These are phyloP conservation scores for Colletotrichum chrysophilum DNA, from an alignment of 2,329 filamentous ascomycete species.

Conservation along the genomic window DNA sequence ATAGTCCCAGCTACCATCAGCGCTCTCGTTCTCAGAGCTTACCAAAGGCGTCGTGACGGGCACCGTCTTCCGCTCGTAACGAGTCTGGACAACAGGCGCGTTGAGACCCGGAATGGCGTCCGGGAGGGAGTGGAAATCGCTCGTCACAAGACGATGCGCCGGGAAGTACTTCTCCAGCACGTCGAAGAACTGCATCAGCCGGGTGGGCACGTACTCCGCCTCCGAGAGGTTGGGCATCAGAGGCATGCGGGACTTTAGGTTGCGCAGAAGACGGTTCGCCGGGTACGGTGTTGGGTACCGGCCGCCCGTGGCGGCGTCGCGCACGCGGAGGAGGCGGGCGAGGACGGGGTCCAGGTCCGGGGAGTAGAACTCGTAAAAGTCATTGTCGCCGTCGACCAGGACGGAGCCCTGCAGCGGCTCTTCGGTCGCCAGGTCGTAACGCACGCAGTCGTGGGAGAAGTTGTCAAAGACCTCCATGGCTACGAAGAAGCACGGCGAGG, in stretches of 20 bases:
- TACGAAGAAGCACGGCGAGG: constrained; percentile 94
- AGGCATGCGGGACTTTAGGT: constrained; percentile 68
- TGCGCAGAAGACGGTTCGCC: constrained; percentile 59
- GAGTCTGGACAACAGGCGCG: constrained; percentile 93
- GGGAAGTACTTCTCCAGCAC: constrained; percentile 89
- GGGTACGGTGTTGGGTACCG: constrained; percentile 68
- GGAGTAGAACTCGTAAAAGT: constrained; percentile 95
- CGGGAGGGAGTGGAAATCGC: constrained; percentile 88
- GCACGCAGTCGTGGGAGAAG: constrained; percentile 92
- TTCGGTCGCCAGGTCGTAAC: constrained; percentile 84
- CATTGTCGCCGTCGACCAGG: constrained; percentile 81
- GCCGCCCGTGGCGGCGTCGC: constrained; percentile 74
- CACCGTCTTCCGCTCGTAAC: constrained; percentile 85
- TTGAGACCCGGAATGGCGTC: constrained; percentile 86
- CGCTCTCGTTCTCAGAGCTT: constrained; percentile 37
- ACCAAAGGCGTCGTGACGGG: constrained; percentile 91
- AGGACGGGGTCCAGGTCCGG: constrained; percentile 82
- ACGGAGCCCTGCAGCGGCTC: constrained; percentile 87
- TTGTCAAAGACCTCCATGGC: constrained; percentile 99
- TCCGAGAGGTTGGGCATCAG: constrained; percentile 77
- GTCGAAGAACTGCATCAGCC: constrained; percentile 96
- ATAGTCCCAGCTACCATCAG: neutral
- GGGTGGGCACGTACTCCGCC: constrained; percentile 93
- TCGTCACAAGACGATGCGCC: constrained; percentile 83
- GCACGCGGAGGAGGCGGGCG: constrained; percentile 81